These are phyloP conservation scores for Bretschneidera sinensis DNA, from an alignment of 345 rosid genomes.

Conservation along the genomic window DNA sequence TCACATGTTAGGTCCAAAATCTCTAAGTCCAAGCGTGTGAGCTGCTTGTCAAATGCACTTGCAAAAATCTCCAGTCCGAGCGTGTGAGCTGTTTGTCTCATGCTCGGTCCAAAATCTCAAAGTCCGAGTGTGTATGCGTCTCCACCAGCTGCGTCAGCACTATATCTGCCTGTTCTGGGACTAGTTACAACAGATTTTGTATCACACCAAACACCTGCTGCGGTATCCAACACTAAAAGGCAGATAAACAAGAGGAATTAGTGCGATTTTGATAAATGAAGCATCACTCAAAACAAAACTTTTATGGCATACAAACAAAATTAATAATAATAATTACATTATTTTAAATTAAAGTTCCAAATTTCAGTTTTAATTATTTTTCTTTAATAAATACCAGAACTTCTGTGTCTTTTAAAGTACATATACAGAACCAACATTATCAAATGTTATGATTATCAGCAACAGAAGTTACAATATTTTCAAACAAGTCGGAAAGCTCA, in stretches of 20 bases:
- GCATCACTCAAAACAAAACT: neutral
- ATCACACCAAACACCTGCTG: constrained; percentile 99
- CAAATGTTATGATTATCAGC: too few species aligned
- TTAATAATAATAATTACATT: too few species aligned
- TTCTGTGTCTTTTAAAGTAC: neutral
- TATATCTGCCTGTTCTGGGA: constrained; percentile 87
- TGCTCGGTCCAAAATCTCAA: too few species aligned
- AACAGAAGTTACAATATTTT: too few species aligned
- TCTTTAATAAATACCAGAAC: neutral
- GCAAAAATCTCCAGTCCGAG: too few species aligned
- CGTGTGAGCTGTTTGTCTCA: too few species aligned
- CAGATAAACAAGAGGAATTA: constrained; percentile 17
- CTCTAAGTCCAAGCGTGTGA: too few species aligned
- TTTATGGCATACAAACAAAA: neutral
- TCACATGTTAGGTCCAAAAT: too few species aligned
- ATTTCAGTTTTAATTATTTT: too few species aligned
- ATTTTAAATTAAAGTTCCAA: neutral
- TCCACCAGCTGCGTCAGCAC: constrained; percentile 96
- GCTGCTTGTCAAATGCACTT: too few species aligned
- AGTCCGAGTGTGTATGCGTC: too few species aligned
- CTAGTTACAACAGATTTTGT: constrained; percentile 94
- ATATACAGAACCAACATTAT: neutral
- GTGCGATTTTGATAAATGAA: constrained; percentile 5
- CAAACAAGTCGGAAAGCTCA: too few species aligned
- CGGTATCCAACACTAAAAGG: constrained; percentile 89